Evolutionary conservation across 2,329 filamentous ascomycete genomes (phyloP).

Genomic region (Beauveria pseudobassiana): DNA sequence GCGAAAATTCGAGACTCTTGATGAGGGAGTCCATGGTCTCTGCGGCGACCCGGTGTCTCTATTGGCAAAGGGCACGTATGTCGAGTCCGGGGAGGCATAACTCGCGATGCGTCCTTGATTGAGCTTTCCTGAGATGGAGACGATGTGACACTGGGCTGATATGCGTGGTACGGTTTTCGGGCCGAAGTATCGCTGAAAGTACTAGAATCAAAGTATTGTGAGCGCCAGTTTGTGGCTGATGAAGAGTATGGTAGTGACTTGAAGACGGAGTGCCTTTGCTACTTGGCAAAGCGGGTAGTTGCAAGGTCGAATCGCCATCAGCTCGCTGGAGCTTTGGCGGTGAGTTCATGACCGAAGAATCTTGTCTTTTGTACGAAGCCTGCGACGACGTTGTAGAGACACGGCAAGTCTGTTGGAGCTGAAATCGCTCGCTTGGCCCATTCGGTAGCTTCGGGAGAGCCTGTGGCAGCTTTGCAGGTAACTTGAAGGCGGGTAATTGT

Average conservation of each 20-base stretch:
- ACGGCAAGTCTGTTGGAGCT: neutral
- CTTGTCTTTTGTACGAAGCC: neutral
- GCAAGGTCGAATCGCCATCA: neutral
- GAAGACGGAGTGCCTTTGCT: neutral
- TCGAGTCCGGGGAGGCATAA: conserved; percentile 57
- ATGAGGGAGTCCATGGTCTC: conserved; percentile 51
- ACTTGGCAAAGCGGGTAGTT: neutral
- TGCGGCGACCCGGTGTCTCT: conserved; percentile 41
- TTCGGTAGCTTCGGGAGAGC: conserved; percentile 45
- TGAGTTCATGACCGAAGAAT: neutral
- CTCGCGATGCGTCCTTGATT: conserved; percentile 47
- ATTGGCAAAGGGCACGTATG: conserved; percentile 51
- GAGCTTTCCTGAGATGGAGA: conserved; percentile 38
- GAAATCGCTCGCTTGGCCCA: conserved; percentile 33
- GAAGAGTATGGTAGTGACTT: neutral
- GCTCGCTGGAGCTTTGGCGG: conserved; percentile 9
- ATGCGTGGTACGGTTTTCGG: conserved; percentile 28
- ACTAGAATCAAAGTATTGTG: conserved; percentile 28
- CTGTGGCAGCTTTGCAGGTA: conserved; percentile 25
- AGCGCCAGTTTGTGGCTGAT: neutral
- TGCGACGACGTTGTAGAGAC: neutral
- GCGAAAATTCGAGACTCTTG: conserved; percentile 52
- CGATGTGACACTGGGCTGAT: conserved; percentile 46
- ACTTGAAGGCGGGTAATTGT: conserved; percentile 20
- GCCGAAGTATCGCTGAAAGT: conserved; percentile 12